Percentiles rank a stretch among this genome's conserved stretches.
Conservation (phyloP, 208 protist genomes). For the Angomonas deanei region DNA sequence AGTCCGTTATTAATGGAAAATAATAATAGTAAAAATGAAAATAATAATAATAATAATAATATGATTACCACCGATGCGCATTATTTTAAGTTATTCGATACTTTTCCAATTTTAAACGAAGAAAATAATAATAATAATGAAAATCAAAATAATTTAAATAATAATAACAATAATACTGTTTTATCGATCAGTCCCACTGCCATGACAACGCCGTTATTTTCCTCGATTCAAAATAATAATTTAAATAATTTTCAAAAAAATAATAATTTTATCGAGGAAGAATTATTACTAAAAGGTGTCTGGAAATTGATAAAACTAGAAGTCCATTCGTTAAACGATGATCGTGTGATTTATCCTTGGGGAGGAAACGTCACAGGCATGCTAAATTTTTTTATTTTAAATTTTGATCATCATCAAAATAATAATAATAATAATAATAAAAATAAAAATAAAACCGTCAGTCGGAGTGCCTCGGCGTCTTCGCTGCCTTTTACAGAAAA, state of each 20-base stretch:
- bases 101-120: not conserved
- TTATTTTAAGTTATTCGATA: not conserved
- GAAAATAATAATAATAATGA: not conserved
- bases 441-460: not conserved
- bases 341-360: not conserved
- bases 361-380: not conserved
- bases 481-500: no score
- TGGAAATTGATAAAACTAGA: not conserved
- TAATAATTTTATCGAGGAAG: not conserved
- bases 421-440: not conserved
- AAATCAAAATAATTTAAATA: not conserved
- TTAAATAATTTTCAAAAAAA: not conserved
- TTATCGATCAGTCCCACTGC: no score
- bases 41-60: conserved; percentile 1
- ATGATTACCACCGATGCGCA: not conserved
- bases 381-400: not conserved
- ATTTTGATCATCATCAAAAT: not conserved
- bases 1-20: no score
- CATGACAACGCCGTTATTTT: no score
- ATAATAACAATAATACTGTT: not conserved
- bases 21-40: not conserved
- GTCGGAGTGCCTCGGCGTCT: not conserved
- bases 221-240: conserved; percentile 1
- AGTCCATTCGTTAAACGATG: not conserved
- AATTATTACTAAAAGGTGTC: not conserved